A percentile compares a stretch with the other conserved stretches of the same genome.
phyloP scores from a whole-genome alignment of 306 rosid genomes.

The Sicyos baderoa region DNA sequence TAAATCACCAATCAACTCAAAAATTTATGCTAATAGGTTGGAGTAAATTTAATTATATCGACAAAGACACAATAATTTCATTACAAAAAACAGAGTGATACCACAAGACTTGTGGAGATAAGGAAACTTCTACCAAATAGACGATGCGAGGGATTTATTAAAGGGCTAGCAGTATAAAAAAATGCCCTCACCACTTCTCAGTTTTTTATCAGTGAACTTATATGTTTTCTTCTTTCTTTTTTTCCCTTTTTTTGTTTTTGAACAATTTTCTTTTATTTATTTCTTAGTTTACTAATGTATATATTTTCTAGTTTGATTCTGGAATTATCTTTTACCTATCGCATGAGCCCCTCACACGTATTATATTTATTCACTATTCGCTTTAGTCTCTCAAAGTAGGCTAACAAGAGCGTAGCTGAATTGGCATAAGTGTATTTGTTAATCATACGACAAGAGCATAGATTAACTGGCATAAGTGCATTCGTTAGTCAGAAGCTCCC shows the following conservation, averaged over 20 bases:
- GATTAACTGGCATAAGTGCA: too few relatives aligned
- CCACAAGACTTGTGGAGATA: not conserved
- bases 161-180: not conserved
- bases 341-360: too few relatives aligned
- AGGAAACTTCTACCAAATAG: not conserved
- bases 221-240: not conserved
- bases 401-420: too few relatives aligned
- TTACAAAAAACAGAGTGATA: not conserved
- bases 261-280: not conserved
- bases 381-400: not conserved
- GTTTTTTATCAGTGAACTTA: not conserved
- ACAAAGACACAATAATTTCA: not conserved
- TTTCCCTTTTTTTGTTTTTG: too few relatives aligned
- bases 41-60: too few relatives aligned
- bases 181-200: not conserved
- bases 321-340: not conserved
- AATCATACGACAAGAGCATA: too few relatives aligned
- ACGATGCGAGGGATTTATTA: not conserved
- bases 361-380: not conserved
- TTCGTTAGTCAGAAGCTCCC: too few relatives aligned
- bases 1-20: too few relatives aligned
- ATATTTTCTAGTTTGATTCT: not conserved
- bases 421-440: too few relatives aligned
- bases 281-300: not conserved
- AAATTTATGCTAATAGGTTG: too few relatives aligned